Percentiles rank a stretch among this genome's conserved stretches.
These are phyloP conservation scores for Blepharisma japonicum DNA, from an alignment of 73 alveolate species.

Conservation along the genomic window DNA sequence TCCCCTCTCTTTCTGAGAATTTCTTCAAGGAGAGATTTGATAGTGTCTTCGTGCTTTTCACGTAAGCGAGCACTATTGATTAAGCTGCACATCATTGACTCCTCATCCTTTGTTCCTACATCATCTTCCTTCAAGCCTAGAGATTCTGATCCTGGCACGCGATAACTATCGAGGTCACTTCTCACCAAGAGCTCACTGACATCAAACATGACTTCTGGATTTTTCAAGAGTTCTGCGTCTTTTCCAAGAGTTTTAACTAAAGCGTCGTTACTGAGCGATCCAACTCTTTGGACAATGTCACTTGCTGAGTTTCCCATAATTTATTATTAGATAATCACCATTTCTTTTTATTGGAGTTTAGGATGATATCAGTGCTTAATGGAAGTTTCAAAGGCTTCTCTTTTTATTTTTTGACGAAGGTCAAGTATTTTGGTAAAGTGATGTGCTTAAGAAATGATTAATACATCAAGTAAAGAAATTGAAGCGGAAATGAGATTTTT, in stretches of 20 bases:
- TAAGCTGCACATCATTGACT: slow-evolving; percentile 11
- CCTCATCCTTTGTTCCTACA: not conserved
- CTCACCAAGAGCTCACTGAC: not conserved
- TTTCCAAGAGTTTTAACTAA: not conserved
- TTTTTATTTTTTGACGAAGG: no score
- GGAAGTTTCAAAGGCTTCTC: no score
- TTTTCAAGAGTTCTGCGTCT: not conserved
- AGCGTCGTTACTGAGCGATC: not conserved
- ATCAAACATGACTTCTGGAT: not conserved
- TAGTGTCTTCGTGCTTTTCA: slow-evolving; percentile 20
- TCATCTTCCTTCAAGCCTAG: not conserved
- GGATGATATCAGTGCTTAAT: no score
- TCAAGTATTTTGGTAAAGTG: no score
- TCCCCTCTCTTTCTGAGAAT: slow-evolving; percentile 28
- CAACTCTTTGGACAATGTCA: not conserved
- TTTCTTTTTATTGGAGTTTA: no score
- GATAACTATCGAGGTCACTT: slow-evolving; percentile 1
- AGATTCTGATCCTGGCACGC: not conserved
- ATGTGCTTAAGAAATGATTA: no score
- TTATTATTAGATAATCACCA: no score
- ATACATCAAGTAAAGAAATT: no score
- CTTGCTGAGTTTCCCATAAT: slow-evolving; percentile 30
- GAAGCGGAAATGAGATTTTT: no score
- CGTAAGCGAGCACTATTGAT: not conserved
- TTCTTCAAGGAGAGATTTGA: slow-evolving; percentile 18